A percentile compares a stretch with the other conserved stretches of the same genome.
Evolutionary conservation across 2,329 filamentous ascomycete species (phyloP).

Genomic region (Cryphonectria japonica): DNA sequence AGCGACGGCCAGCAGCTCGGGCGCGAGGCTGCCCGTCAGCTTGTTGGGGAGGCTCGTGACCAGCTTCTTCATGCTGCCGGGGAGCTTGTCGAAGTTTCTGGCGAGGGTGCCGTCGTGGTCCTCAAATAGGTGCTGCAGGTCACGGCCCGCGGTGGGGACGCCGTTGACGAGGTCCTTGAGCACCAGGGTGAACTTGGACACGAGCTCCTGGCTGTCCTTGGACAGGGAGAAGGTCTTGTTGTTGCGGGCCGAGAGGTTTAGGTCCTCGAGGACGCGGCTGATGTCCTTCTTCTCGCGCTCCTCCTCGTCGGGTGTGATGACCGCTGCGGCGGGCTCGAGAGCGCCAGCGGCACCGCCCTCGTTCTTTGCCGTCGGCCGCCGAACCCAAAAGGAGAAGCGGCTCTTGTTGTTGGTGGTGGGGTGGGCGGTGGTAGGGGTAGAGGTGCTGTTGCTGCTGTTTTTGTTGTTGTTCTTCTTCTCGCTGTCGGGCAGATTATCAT

Average conservation of each 20-base stretch:
- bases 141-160: constrained; percentile 89
- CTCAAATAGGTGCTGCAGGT: constrained; percentile 70
- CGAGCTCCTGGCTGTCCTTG: constrained; percentile 79
- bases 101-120: constrained; percentile 65
- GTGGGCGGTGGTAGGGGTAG: background rate
- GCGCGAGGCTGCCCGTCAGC: constrained; percentile 73
- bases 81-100: constrained; percentile 68
- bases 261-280: constrained; percentile 75
- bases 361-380: constrained; percentile 36
- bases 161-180: constrained; percentile 92
- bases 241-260: constrained; percentile 83
- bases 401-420: constrained; percentile 32
- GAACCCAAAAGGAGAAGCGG: constrained; percentile 47
- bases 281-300: constrained; percentile 71
- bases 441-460: background rate
- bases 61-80: constrained; percentile 80
- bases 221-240: constrained; percentile 85
- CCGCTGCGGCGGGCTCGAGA: constrained; percentile 44
- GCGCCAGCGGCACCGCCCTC: constrained; percentile 9
- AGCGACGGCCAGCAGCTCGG: constrained; percentile 80
- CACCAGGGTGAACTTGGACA: constrained; percentile 83
- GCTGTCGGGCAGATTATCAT: constrained; percentile 24
- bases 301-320: constrained; percentile 45
- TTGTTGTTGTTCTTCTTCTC: background rate
- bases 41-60: constrained; percentile 84